phyloP scores from a whole-genome alignment of 768 basidiomycete species.

The Candolleomyces efflorescens region DNA sequence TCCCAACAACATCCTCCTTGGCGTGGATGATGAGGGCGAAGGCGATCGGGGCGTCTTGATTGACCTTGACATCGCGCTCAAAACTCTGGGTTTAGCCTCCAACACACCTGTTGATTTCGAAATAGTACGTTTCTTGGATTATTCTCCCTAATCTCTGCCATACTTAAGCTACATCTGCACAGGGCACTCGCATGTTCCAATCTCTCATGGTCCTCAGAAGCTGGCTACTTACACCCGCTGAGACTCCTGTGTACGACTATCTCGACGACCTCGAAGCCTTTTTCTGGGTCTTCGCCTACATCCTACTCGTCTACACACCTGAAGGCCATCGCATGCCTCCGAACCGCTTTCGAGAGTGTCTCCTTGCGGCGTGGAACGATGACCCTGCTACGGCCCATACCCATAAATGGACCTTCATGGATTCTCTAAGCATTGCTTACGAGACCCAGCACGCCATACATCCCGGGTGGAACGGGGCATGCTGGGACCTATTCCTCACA shows the following conservation, averaged over 20 bases:
- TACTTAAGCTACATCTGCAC: background rate
- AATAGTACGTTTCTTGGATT: background rate
- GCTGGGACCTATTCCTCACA: no score
- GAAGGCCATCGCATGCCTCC: no score
- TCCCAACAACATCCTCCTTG: background rate
- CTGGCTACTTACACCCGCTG: background rate
- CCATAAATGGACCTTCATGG: no score
- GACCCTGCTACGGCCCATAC: no score
- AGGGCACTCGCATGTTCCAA: constrained; percentile 2
- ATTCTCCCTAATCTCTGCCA: background rate
- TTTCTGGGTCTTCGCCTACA: constrained; percentile 1
- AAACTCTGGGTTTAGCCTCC: background rate
- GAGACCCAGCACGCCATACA: no score
- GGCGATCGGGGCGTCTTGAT: constrained; percentile 1
- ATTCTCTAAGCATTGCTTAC: no score
- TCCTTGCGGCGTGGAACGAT: no score
- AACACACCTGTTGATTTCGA: background rate
- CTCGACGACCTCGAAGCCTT: constrained; percentile 4
- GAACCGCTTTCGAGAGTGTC: no score
- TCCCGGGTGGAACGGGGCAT: no score
- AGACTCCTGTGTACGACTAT: background rate
- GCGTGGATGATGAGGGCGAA: background rate
- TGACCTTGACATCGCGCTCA: constrained; percentile 4
- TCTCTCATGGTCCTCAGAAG: background rate
- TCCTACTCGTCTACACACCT: background rate